phyloP scores from a whole-genome alignment of 495 filamentous ascomycete genomes.

The Aspergillus haitiensis region DNA sequence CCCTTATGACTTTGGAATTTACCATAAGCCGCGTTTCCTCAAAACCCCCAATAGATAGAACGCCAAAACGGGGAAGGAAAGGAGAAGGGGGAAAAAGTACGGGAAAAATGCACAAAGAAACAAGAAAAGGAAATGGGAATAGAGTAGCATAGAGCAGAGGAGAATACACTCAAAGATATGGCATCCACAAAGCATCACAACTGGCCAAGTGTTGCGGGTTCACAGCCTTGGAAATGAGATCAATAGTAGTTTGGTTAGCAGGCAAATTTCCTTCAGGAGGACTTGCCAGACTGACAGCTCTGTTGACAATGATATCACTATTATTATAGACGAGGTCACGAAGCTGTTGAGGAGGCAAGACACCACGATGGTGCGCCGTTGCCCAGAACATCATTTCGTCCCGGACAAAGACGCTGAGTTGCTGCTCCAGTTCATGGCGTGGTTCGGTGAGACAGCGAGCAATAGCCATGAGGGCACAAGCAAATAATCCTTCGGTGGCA shows the following conservation, averaged over 20 bases:
- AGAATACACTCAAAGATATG: conserved; percentile 67
- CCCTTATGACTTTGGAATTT: conserved; percentile 8
- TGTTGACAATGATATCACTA: conserved; percentile 85
- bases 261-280: conserved; percentile 69
- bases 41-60: conserved; percentile 22
- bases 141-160: conserved; percentile 20
- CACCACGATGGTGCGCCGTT: conserved; percentile 72
- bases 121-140: conserved; percentile 15
- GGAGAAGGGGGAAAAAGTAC: conserved; percentile 13
- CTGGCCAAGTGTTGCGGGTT: conserved; percentile 81
- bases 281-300: conserved; percentile 75
- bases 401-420: conserved; percentile 87
- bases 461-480: conserved; percentile 89
- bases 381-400: conserved; percentile 99
- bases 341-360: conserved; percentile 66
- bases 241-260: conserved; percentile 94
- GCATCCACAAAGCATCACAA: conserved; percentile 96
- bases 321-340: conserved; percentile 86
- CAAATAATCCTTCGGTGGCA: conserved; percentile 92
- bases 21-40: conserved; percentile 18
- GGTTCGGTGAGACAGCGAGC: conserved; percentile 94
- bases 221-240: conserved; percentile 79
- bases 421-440: conserved; percentile 84
- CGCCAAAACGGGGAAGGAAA: conserved; percentile 22
- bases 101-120: conserved; percentile 19